Evolutionary conservation across 2,329 filamentous ascomycete species (phyloP).

Genomic region (Sphaerulina populicola): DNA sequence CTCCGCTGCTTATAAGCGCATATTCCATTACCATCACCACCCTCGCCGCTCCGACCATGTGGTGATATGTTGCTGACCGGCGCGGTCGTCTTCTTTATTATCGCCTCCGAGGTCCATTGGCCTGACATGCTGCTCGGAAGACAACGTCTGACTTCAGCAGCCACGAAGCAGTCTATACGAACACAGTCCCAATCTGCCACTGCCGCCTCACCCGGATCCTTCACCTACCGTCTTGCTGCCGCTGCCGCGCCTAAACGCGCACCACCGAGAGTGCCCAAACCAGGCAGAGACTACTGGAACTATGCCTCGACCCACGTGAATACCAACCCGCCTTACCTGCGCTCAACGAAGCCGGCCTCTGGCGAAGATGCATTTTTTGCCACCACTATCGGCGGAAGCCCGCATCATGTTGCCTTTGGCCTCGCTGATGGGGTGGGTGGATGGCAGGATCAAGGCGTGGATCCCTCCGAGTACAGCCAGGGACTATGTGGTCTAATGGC

Average conservation of each 20-base stretch:
- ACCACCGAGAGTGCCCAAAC: slow-evolving; percentile 40
- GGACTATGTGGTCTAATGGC: slow-evolving; percentile 92
- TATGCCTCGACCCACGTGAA: slow-evolving; percentile 29
- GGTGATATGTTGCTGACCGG: slow-evolving; percentile 17
- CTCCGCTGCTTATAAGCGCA: neutral
- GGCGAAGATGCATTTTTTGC: slow-evolving; percentile 98
- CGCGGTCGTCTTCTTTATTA: slow-evolving; percentile 17
- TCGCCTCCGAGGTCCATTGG: slow-evolving; percentile 15
- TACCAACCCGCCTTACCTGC: slow-evolving; percentile 42
- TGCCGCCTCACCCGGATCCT: slow-evolving; percentile 14
- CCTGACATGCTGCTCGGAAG: slow-evolving; percentile 12
- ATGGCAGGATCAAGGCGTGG: slow-evolving; percentile 85
- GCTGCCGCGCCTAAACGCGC: slow-evolving; percentile 32
- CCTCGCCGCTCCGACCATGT: neutral
- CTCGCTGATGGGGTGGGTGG: slow-evolving; percentile 93
- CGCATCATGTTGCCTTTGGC: slow-evolving; percentile 68
- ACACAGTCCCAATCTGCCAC: slow-evolving; percentile 9
- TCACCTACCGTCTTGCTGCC: slow-evolving; percentile 35
- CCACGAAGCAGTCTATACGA: slow-evolving; percentile 8
- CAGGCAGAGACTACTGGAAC: slow-evolving; percentile 39
- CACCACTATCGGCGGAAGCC: slow-evolving; percentile 59
- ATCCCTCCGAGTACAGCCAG: slow-evolving; percentile 92
- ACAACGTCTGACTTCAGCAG: slow-evolving; percentile 19
- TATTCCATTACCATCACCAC: neutral
- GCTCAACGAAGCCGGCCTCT: slow-evolving; percentile 53